phyloP scores from a whole-genome alignment of 2,329 filamentous ascomycete species.

The Lomentospora prolificans region DNA sequence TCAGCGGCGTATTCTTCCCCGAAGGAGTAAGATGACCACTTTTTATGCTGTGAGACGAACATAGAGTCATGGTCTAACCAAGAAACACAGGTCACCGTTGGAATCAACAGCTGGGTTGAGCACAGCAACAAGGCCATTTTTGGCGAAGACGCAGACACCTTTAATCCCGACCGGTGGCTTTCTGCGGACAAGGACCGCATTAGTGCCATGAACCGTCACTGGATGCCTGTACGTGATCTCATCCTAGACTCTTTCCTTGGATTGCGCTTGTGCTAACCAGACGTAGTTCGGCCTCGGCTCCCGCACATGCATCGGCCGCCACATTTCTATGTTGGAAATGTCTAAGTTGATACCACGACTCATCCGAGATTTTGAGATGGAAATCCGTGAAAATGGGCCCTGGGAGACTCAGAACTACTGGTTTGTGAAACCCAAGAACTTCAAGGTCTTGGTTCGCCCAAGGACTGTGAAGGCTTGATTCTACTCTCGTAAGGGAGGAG shows the following conservation, averaged over 20 bases:
- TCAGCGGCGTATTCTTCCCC: slow-evolving; percentile 22
- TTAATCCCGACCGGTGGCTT: slow-evolving; percentile 29
- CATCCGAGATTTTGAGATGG: slow-evolving; percentile 23
- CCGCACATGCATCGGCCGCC: slow-evolving; percentile 31
- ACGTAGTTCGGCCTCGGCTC: slow-evolving; percentile 29
- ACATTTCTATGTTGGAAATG: slow-evolving; percentile 34
- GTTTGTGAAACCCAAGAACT: slow-evolving; percentile 32
- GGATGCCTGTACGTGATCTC: slow-evolving; percentile 15
- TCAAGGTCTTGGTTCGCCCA: slow-evolving; percentile 19
- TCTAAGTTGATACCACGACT: slow-evolving; percentile 30
- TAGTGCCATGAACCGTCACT: slow-evolving; percentile 7
- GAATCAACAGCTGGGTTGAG: slow-evolving; percentile 22
- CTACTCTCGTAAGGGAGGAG: no score
- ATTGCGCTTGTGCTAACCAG: background rate
- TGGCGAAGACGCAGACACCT: slow-evolving; percentile 19
- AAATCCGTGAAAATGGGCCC: slow-evolving; percentile 14
- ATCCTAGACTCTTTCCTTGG: background rate
- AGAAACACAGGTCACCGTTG: slow-evolving; percentile 14
- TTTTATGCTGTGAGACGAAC: no score
- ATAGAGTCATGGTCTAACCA: background rate
- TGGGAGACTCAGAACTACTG: slow-evolving; percentile 29
- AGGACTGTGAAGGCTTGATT: background rate
- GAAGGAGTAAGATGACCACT: slow-evolving; percentile 13
- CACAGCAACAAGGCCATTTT: slow-evolving; percentile 18
- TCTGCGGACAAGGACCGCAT: slow-evolving; percentile 5